Conservation (phyloP, 2,329 filamentous ascomycete genomes). For the Coleophoma crateriformis region DNA sequence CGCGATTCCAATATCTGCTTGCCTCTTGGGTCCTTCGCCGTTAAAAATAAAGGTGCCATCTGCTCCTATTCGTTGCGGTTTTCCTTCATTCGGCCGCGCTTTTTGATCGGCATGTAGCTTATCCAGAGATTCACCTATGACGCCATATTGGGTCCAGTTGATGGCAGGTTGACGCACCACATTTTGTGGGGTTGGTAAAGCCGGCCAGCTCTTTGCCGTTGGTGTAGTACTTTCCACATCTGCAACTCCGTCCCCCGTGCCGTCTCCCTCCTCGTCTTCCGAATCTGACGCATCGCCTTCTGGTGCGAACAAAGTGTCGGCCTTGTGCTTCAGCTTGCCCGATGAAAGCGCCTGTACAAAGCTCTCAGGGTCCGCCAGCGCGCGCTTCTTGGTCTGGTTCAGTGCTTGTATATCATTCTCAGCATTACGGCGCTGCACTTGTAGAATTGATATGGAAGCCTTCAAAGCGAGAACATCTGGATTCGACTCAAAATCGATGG, state of each 20-base stretch:
- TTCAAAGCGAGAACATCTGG: constrained; percentile 83
- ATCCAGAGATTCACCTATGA: constrained; percentile 81
- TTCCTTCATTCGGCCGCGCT: constrained; percentile 52
- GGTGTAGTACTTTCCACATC: not conserved
- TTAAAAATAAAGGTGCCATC: constrained; percentile 44
- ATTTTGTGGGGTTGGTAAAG: constrained; percentile 72
- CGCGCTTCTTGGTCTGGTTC: constrained; percentile 63
- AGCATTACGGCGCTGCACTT: constrained; percentile 78
- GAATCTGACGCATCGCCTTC: constrained; percentile 22
- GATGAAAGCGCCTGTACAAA: constrained; percentile 65
- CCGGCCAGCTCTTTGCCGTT: constrained; percentile 42
- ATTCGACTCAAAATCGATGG: constrained; percentile 59
- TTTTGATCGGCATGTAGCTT: constrained; percentile 79
- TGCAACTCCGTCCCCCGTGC: not conserved
- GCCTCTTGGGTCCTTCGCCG: constrained; percentile 31
- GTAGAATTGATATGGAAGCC: constrained; percentile 79
- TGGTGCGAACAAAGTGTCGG: constrained; percentile 14
- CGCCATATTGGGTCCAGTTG: constrained; percentile 91
- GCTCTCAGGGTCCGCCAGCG: constrained; percentile 62
- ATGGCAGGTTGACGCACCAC: constrained; percentile 82
- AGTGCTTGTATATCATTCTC: constrained; percentile 68
- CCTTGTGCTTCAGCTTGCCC: constrained; percentile 45
- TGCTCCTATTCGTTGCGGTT: constrained; percentile 35
- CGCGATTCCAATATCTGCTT: constrained; percentile 45
- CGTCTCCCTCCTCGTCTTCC: constrained; percentile 9